These are phyloP conservation scores for Leccinum incarnatum DNA, from an alignment of 768 basidiomycete genomes.

Conservation along the genomic window DNA sequence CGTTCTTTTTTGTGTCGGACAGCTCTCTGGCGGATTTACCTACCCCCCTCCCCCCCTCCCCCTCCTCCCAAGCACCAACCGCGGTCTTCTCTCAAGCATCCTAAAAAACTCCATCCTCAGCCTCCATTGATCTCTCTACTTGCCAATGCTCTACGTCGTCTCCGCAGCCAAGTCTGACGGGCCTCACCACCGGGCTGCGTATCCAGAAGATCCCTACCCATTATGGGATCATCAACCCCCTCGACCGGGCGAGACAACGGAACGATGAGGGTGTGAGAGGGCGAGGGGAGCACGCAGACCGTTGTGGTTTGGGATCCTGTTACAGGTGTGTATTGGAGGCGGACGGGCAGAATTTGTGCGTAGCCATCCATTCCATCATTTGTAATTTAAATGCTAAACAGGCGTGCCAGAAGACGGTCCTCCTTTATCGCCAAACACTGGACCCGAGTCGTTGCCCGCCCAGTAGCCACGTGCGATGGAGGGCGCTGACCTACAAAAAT, in stretches of 20 bases:
- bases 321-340: slow-evolving; percentile 90
- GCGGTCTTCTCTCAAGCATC: slow-evolving; percentile 75
- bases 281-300: slow-evolving; percentile 67
- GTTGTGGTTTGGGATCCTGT: slow-evolving; percentile 87
- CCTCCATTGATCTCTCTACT: slow-evolving; percentile 83
- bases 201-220: slow-evolving; percentile 83
- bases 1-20: neutral
- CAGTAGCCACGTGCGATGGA: too few species aligned
- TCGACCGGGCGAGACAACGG: slow-evolving; percentile 94
- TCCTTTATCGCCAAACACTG: too few species aligned
- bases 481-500: too few species aligned
- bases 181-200: slow-evolving; percentile 82
- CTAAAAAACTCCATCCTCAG: slow-evolving; percentile 92
- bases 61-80: slow-evolving; percentile 80
- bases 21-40: slow-evolving; percentile 76
- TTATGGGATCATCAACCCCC: slow-evolving; percentile 83
- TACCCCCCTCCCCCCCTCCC: slow-evolving; percentile 44
- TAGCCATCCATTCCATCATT: slow-evolving; percentile 39
- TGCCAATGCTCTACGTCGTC: slow-evolving; percentile 73
- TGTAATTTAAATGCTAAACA: slow-evolving; percentile 64
- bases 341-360: slow-evolving; percentile 85
- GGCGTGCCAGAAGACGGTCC: too few species aligned
- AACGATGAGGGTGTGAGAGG: slow-evolving; percentile 89
- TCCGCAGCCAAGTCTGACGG: slow-evolving; percentile 80
- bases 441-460: too few species aligned